phyloP scores from a whole-genome alignment of 306 rosid genomes.

The Lupinus albus region DNA sequence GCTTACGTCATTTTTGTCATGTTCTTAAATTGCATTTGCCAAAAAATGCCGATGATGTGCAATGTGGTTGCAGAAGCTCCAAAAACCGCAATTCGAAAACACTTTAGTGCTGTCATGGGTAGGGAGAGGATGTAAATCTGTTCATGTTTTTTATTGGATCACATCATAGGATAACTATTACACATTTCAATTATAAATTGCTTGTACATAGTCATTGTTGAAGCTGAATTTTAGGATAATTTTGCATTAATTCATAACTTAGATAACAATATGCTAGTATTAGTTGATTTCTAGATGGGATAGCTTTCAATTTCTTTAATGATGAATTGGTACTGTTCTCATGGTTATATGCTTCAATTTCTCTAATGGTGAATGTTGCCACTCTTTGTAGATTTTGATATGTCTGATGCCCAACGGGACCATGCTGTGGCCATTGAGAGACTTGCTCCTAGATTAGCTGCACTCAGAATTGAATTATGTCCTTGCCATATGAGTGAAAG shows the following conservation, averaged over 20 bases:
- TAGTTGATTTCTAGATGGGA: neutral
- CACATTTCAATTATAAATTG: constrained; percentile 18
- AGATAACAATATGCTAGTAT: neutral
- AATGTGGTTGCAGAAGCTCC: too few relatives aligned
- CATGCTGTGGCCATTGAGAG: constrained; percentile 74
- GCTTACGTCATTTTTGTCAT: too few relatives aligned
- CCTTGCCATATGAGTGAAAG: constrained; percentile 94
- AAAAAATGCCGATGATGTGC: too few relatives aligned
- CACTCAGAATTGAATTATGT: constrained; percentile 90
- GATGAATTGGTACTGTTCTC: neutral
- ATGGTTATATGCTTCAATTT: constrained; percentile 9
- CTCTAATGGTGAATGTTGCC: neutral
- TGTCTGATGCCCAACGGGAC: constrained; percentile 77
- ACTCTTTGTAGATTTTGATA: constrained; percentile 70
- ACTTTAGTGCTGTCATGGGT: too few relatives aligned
- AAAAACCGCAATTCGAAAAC: too few relatives aligned
- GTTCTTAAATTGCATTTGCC: too few relatives aligned
- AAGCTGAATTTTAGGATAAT: too few relatives aligned
- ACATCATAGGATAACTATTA: neutral
- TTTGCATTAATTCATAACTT: neutral
- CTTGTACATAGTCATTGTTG: neutral
- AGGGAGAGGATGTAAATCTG: too few relatives aligned
- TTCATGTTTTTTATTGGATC: neutral
- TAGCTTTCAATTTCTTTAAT: too few relatives aligned
- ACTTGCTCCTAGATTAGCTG: constrained; percentile 85